Evolutionary conservation across 2,329 filamentous ascomycete species (phyloP).

Genomic region (Dactylellina drechsleri): DNA sequence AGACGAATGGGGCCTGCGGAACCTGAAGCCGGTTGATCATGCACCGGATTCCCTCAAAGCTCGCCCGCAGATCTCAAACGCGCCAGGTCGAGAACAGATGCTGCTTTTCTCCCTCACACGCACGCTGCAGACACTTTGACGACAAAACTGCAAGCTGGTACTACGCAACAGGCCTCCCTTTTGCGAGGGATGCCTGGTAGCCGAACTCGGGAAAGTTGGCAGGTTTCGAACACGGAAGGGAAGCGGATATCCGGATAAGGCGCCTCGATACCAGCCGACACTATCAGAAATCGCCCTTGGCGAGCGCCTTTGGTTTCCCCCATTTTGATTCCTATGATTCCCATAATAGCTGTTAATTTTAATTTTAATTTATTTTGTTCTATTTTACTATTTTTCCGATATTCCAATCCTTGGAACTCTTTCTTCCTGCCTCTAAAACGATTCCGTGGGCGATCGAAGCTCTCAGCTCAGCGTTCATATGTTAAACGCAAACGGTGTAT

Average conservation of each 20-base stretch:
- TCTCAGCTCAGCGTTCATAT: neutral
- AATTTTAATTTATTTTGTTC: slow-evolving; percentile 1
- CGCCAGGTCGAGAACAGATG: slow-evolving; percentile 25
- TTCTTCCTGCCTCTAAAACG: too few species aligned
- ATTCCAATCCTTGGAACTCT: too few species aligned
- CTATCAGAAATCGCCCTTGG: slow-evolving; percentile 16
- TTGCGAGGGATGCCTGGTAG: slow-evolving; percentile 7
- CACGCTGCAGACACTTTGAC: neutral
- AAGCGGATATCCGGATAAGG: slow-evolving; percentile 51
- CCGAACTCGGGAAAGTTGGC: slow-evolving; percentile 45
- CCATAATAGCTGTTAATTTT: neutral
- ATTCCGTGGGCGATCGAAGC: neutral
- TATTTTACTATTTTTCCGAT: too few species aligned
- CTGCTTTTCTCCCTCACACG: slow-evolving; percentile 3
- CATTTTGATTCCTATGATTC: too few species aligned
- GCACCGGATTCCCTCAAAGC: slow-evolving; percentile 34
- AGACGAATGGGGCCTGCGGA: slow-evolving; percentile 7
- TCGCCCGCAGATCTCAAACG: slow-evolving; percentile 36
- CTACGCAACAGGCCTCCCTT: neutral
- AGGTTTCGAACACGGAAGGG: slow-evolving; percentile 42
- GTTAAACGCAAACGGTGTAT: neutral
- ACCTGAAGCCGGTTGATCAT: slow-evolving; percentile 49
- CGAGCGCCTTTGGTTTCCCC: slow-evolving; percentile 1
- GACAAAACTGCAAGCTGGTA: neutral
- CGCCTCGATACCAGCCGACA: slow-evolving; percentile 40